Evolutionary conservation across 2,329 filamentous ascomycete species (phyloP).

Genomic region (Berkeleyomyces basicola): DNA sequence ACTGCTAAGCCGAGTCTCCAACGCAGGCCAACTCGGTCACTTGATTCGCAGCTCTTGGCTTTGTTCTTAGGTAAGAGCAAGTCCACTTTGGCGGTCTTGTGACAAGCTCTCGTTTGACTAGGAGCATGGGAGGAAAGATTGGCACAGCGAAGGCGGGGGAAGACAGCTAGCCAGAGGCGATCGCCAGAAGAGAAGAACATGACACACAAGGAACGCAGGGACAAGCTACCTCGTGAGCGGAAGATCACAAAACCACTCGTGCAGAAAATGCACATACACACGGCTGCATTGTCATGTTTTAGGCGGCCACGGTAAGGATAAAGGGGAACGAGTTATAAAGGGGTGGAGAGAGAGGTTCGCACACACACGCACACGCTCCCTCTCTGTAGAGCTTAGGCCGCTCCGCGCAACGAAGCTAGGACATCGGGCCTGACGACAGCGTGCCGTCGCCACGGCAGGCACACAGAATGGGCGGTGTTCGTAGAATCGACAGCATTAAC

Average conservation of each 20-base stretch:
- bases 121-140: background rate
- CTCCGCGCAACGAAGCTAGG: background rate
- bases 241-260: too few relatives aligned
- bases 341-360: background rate
- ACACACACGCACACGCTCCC: background rate
- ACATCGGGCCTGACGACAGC: background rate
- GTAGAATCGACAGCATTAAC: too few relatives aligned
- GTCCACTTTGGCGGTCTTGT: background rate
- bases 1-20: background rate
- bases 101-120: background rate
- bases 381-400: background rate
- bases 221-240: too few relatives aligned
- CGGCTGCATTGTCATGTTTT: too few relatives aligned
- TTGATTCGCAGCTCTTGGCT: background rate
- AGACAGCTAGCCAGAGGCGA: too few relatives aligned
- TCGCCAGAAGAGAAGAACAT: too few relatives aligned
- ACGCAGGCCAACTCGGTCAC: background rate
- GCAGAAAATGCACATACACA: too few relatives aligned
- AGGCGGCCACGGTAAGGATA: background rate
- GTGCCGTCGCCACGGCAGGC: background rate
- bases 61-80: background rate
- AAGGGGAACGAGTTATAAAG: too few relatives aligned
- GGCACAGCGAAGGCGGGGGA: too few relatives aligned
- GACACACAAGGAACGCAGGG: too few relatives aligned
- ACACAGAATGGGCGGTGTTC: too few relatives aligned